Evolutionary conservation across 225 moss, liverwort and hornwort genomes (phyloP).

Genomic region (Straminergon stramineum): DNA sequence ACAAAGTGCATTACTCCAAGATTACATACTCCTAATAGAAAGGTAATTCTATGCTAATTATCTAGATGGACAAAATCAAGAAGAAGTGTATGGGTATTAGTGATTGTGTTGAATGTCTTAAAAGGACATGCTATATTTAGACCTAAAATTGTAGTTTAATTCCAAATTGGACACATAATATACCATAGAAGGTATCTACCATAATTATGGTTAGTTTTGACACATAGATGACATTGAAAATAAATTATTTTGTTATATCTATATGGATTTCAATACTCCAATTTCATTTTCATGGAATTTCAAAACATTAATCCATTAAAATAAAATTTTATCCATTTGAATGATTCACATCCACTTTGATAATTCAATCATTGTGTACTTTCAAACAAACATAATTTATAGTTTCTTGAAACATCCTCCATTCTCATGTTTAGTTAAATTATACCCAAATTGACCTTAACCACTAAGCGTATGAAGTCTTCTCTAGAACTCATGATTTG

Average conservation of each 20-base stretch:
- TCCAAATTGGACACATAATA: not conserved
- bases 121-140: rapidly evolving
- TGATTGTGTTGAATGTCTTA: not conserved
- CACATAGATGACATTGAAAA: too few relatives aligned
- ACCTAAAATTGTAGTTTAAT: rapidly evolving
- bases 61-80: not conserved
- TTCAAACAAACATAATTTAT: not conserved
- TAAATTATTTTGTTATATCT: not conserved
- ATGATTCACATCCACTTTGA: not conserved
- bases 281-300: not conserved
- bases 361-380: not conserved
- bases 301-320: not conserved
- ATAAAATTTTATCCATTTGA: not conserved
- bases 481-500: too few relatives aligned
- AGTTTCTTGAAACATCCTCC: not conserved
- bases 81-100: rapidly evolving
- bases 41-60: too few relatives aligned
- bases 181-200: not conserved
- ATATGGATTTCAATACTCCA: rapidly evolving
- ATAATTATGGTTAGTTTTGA: rapidly evolving
- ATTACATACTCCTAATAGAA: rapidly evolving
- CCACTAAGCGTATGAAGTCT: too few relatives aligned
- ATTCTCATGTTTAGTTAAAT: not conserved
- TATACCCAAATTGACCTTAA: not conserved
- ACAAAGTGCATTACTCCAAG: rapidly evolving